Evolutionary conservation across 2,329 filamentous ascomycete species (phyloP), one percentile per base, ranked within the genome.

Genomic region (Microthyrium microscopicum): DNA sequence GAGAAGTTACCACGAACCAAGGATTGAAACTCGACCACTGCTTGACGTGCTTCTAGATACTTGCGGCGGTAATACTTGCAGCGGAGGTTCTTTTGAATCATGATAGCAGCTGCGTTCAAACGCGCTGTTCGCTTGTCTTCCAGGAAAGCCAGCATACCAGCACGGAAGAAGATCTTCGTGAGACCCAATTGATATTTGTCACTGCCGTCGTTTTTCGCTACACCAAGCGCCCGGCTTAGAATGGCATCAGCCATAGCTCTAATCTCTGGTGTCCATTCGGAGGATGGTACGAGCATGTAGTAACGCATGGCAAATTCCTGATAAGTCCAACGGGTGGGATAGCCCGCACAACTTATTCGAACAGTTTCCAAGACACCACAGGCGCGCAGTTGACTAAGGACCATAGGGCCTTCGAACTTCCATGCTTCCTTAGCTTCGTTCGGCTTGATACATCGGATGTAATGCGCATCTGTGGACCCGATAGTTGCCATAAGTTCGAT

Each of bases 341-440:
- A 98, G 40, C 89, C 89, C 42, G 89, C 89, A 53, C 81, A 91
- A 60, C 84, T 93, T 57, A 98, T 98, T 52, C 89, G 76, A 37
- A 98, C 89, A 4, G 89, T 98, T 60, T 98, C 89, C 38, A 98
- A 70, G 24, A 98, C 91, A 85, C 89, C 89, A 60, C 89, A 98
- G 58, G 89, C 89, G 56, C 91, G 77, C 47, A 98, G 66, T 57
- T 98, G 89, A 56, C 83, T 93, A 40, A 98, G 69, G 44, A 98
- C 89, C 89, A 98, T 98, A 3, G 91, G 89, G 0, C 89, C 89
- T 52, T 98, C 89, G 41, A 95, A 98, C 48, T 91, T 87, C 89
- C 89, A 98, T 0, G 89, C 73, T 49, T 81, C 81, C 58, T 98
- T 98, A 32, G 74, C 82, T 58, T 98, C 89, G 53, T 98, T 98